Percentiles rank a stretch among this genome's conserved stretches.
phyloP scores from a whole-genome alignment of 345 rosid species.

The Syzygium aqueum region DNA sequence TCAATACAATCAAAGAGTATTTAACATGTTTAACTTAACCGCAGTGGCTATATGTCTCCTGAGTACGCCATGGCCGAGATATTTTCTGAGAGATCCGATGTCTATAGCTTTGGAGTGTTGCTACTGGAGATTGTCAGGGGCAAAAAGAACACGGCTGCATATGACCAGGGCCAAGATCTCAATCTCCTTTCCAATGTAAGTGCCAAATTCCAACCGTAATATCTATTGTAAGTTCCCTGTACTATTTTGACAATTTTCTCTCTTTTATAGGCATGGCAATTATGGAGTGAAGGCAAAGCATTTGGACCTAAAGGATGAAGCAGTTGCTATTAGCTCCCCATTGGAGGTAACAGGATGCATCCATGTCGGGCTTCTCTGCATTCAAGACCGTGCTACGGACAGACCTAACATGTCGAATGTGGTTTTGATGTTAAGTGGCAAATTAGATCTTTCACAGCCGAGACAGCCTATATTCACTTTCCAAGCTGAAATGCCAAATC shows the following conservation, averaged over 20 bases:
- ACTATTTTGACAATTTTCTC: background rate
- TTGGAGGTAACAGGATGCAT: background rate
- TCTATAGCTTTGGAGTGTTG: slow-evolving; percentile 15
- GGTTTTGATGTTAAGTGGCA: background rate
- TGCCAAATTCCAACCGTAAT: background rate
- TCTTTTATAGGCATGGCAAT: background rate
- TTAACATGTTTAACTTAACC: background rate
- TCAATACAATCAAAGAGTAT: background rate
- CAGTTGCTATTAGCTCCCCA: background rate
- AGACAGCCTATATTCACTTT: background rate
- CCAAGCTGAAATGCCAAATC: background rate
- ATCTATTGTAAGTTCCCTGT: background rate
- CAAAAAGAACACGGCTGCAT: background rate
- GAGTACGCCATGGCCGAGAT: slow-evolving; percentile 3
- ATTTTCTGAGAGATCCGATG: background rate
- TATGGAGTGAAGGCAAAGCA: background rate
- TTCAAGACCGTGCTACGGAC: slow-evolving; percentile 10
- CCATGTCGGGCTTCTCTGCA: slow-evolving; percentile 11
- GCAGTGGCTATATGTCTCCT: too few species aligned
- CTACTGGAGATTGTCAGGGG: slow-evolving; percentile 13
- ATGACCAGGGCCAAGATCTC: background rate
- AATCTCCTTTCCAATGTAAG: slow-evolving; percentile 11
- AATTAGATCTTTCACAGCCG: background rate
- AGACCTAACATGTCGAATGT: slow-evolving; percentile 23
- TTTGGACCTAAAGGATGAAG: background rate